Conservation (phyloP, 306 rosid species). For the Benincasa hispida region DNA sequence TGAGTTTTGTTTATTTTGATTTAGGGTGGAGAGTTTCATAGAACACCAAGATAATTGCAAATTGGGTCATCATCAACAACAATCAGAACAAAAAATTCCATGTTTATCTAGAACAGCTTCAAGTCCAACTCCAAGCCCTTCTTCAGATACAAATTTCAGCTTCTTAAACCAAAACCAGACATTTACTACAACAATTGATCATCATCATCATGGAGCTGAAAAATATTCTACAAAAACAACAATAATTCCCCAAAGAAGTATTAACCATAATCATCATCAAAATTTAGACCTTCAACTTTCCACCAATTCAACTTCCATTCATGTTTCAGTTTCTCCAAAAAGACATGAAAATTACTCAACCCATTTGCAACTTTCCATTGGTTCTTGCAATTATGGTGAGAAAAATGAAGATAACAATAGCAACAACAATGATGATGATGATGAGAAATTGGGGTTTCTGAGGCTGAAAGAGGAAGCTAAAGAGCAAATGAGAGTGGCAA, state of each 20-base stretch:
- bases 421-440: not conserved
- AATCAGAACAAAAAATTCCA: constrained; percentile 41
- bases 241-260: not conserved
- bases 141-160: constrained; percentile 74
- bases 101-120: constrained; percentile 92
- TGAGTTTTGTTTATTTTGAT: not conserved
- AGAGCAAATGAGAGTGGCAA: constrained; percentile 44
- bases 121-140: constrained; percentile 62
- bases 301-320: constrained; percentile 13
- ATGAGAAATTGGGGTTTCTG: not conserved
- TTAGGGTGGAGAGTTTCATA: constrained; percentile 95
- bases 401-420: not conserved
- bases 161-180: constrained; percentile 26
- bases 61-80: constrained; percentile 48
- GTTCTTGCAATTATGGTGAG: constrained; percentile 53
- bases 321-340: constrained; percentile 24
- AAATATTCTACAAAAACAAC: not conserved
- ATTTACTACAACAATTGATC: not conserved
- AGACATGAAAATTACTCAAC: constrained; percentile 39
- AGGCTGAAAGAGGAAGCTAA: constrained; percentile 12
- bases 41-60: constrained; percentile 97
- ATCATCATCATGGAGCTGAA: not conserved
- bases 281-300: constrained; percentile 94
- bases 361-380: constrained; percentile 80
- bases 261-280: constrained; percentile 24